Evolutionary conservation across 2,329 filamentous ascomycete genomes (phyloP).

Genomic region (Xylariaceae sp.): DNA sequence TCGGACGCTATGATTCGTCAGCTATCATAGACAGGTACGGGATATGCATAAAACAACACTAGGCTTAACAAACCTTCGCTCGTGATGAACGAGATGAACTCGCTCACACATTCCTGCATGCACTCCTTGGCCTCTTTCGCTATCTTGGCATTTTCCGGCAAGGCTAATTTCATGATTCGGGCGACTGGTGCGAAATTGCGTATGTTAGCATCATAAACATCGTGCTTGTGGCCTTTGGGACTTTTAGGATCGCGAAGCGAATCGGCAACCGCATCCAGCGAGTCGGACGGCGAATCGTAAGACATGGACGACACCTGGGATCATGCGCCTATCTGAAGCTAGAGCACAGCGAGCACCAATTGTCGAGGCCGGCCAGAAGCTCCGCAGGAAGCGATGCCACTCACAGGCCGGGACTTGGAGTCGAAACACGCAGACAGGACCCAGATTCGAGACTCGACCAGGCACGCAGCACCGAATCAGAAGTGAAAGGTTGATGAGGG

Average conservation of each 20-base stretch:
- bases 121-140: slow-evolving; percentile 99
- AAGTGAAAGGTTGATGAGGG: slow-evolving; percentile 33
- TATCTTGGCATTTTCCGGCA: slow-evolving; percentile 98
- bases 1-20: slow-evolving; percentile 71
- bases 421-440: slow-evolving; percentile 30
- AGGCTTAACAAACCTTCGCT: slow-evolving; percentile 72
- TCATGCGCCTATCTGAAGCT: slow-evolving; percentile 37
- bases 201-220: slow-evolving; percentile 84
- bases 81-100: slow-evolving; percentile 99
- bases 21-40: slow-evolving; percentile 10
- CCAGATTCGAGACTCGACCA: slow-evolving; percentile 35
- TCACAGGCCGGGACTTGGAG: slow-evolving; percentile 30
- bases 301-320: slow-evolving; percentile 49
- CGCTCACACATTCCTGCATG: slow-evolving; percentile 99
- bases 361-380: slow-evolving; percentile 35
- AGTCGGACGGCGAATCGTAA: slow-evolving; percentile 54
- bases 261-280: slow-evolving; percentile 46
- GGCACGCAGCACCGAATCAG: slow-evolving; percentile 47
- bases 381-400: slow-evolving; percentile 49
- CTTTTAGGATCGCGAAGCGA: slow-evolving; percentile 48
- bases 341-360: slow-evolving; percentile 40
- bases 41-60: neutral
- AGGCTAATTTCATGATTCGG: slow-evolving; percentile 96
- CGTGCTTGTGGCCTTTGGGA: slow-evolving; percentile 47
- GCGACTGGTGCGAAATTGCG: slow-evolving; percentile 94